A percentile compares a stretch with the other conserved stretches of the same genome.
These are phyloP conservation scores for Penstemon barbatus DNA, from an alignment of 257 asterid species.

Conservation along the genomic window DNA sequence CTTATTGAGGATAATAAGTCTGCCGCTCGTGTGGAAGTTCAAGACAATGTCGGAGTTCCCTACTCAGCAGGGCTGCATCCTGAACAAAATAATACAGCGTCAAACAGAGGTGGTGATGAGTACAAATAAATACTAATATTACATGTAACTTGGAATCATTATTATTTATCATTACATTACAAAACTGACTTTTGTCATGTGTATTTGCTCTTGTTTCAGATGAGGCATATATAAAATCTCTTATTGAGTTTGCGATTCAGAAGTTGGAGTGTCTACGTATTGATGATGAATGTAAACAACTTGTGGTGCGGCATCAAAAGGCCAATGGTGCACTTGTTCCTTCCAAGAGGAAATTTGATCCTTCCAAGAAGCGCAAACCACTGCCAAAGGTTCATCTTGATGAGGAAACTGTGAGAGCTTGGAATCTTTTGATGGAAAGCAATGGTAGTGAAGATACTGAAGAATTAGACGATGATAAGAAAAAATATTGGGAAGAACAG, in stretches of 20 bases:
- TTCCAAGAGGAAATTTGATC: constrained; percentile 13
- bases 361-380: constrained; percentile 21
- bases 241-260: constrained; percentile 21
- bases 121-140: neutral
- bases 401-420: constrained; percentile 29
- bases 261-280: constrained; percentile 27
- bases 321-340: constrained; percentile 25
- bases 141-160: neutral
- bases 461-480: constrained; percentile 26
- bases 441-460: constrained; percentile 26
- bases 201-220: constrained; percentile 20
- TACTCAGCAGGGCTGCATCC: neutral
- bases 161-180: neutral
- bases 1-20: neutral
- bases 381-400: constrained; percentile 46
- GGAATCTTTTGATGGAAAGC: constrained; percentile 37
- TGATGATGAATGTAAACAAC: constrained; percentile 25
- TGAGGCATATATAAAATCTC: constrained; percentile 20
- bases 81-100: constrained; percentile 1
- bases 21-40: too few relatives aligned
- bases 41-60: neutral
- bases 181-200: neutral
- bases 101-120: constrained; percentile 16
- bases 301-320: constrained; percentile 27
- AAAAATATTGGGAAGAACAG: constrained; percentile 33